Evolutionary conservation across 441 rosid genomes (phyloP), one percentile per base, ranked within the genome.

Genomic region (Theobroma grandiflorum): DNA sequence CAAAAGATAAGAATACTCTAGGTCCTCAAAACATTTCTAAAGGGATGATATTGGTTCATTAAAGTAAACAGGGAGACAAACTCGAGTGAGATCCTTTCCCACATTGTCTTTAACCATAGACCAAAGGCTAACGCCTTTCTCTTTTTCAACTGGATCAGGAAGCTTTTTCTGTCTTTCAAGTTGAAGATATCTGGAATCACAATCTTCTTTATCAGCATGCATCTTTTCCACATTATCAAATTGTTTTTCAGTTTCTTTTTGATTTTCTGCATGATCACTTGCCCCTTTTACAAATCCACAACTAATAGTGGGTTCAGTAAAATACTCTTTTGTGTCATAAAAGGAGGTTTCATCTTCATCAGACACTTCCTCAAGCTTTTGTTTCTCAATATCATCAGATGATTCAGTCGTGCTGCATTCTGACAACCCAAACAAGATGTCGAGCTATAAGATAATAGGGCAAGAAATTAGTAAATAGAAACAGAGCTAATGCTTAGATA

Each of bases 81-180:
- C 98, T 85, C 98, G 91, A 15, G 97, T 87, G 59, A 96, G 94
- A 89, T 96, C 99, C 87, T 96, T 96, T 79, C 99, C 99, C 68
- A 96, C 99, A 57, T 90, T 91, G 86, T 93, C 97, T 82, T 93
- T 93, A 84, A 93, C 91, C 92, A 93, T 89, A 82, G 99, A 96
- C 99, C 99, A 96, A 78, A 96, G 98, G 84, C 98, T 96, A 74
- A 92, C 97, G 66, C 97, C 98, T 89, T 89, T 94, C 89, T 94
- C 98, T 88, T 94, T 92, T 87, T 96, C 99, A 79, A 90, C 89
- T 64, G 99, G 98, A 79, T 88, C 92, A 74, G 98, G 99, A 87
- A 96, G 98, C 88, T 88, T 93, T 45, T 82, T 83, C 82, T 98
- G 85, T 85, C 99, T 88, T 81, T 87, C 93, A 81, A 93, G 67